Percentiles rank a stretch among this genome's conserved stretches.
Evolutionary conservation across 371 early-diverging fungal species (phyloP).

Genomic region (Mucor plumbeus): DNA sequence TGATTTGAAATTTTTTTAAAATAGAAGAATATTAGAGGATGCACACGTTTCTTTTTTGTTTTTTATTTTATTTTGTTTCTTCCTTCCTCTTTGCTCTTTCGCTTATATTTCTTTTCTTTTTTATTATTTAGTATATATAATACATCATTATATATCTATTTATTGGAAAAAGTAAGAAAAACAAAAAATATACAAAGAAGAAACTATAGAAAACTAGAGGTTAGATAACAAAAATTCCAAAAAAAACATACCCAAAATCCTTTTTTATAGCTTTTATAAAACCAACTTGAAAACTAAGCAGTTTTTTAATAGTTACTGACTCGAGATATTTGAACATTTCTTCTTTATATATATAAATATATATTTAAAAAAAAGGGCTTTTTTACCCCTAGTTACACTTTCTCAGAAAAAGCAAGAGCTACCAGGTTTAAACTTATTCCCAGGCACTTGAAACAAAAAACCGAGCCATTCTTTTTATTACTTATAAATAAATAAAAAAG

Average conservation of each 20-base stretch:
- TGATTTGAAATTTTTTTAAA: slow-evolving; percentile 18
- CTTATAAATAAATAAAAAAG: background rate
- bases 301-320: too few relatives aligned
- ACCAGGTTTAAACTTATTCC: slow-evolving; percentile 7
- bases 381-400: background rate
- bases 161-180: background rate
- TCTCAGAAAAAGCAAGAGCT: background rate
- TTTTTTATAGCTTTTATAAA: background rate
- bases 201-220: background rate
- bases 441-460: slow-evolving; percentile 21
- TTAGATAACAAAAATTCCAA: background rate
- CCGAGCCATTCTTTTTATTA: background rate
- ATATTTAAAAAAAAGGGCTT: background rate
- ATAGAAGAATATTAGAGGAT: slow-evolving; percentile 3
- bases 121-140: background rate
- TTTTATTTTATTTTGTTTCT: background rate
- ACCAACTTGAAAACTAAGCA: too few relatives aligned
- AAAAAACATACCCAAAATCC: background rate
- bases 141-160: background rate
- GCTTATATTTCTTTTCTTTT: slow-evolving; percentile 9
- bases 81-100: slow-evolving; percentile 7
- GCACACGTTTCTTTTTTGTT: slow-evolving; percentile 22
- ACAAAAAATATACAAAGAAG: background rate
- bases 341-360: too few relatives aligned
- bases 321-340: background rate